Base-by-base conservation (phyloP, 352 stramenopile species). In the Bremia lactucae region DNA sequence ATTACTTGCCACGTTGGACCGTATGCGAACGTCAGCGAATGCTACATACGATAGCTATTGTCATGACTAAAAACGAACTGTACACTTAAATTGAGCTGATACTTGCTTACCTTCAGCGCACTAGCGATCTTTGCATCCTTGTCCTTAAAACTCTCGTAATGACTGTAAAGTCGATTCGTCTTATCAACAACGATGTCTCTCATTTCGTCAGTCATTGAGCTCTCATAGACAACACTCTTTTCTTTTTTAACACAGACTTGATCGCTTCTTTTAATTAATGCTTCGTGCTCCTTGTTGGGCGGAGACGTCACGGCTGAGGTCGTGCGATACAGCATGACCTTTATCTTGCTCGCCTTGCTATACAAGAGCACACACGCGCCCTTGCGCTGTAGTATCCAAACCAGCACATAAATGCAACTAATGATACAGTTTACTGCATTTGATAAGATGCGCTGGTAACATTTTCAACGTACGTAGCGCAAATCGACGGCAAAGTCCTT, bases 1-100 rank as follows among this genome's bases (percentile, higher is more conserved):
- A 82, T 42, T 26, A 68, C 56, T 49, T 89, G 77, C 77, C 77
- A 89, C 38, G 71, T 89, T 37, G 71, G 65, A 25, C 77, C 73
- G 48, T 83, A 82, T 6, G 16, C 22, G 36, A 63, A 66, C n/a
- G 65, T 84, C 31, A 89, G 37, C 43, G 72, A 69, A 26, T 83
- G 68, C 62, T 78, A 31, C 23, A 44, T 3, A 34, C 44, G 14
- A 35, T 22, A 14, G 13, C 3, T 31, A 35, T 55, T 18, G n/a
- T n/a, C n/a, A n/a, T n/a, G n/a, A n/a, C n/a, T n/a, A n/a, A n/a
- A n/a, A n/a, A n/a, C n/a, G n/a, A n/a, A n/a, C n/a, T n/a, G n/a
- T n/a, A n/a, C n/a, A n/a, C n/a, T n/a, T n/a, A n/a, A n/a, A n/a
- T n/a, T n/a, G n/a, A n/a, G 2, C 11, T 23, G 4, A 18, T 10